Evolutionary conservation across 495 filamentous ascomycete species (phyloP), one percentile per base, ranked within the genome.

Genomic region (Rhizodiscina lignyota): DNA sequence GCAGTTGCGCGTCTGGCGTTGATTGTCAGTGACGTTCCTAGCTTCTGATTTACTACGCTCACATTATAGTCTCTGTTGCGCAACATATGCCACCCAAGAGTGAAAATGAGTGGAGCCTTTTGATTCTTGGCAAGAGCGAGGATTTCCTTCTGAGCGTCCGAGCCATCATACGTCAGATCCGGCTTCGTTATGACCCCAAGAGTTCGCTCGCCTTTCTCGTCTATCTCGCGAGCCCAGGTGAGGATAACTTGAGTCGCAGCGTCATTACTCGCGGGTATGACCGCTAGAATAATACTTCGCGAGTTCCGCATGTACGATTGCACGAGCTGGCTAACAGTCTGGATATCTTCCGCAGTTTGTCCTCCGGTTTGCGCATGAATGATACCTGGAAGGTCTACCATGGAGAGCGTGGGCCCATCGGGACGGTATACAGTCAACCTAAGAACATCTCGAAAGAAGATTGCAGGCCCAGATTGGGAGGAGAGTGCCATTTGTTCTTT

Each of bases 111-210:
- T 1, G 12, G 3, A 5, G 39, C 19, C 4, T 43, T 27, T 17
- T 43, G 18, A 21, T 54, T 52, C 12, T 39, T 27, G 2, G 46
- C 51, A 13, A 53, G 36, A 6, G 29, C 26, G 2, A 54, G 13
- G 35, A 38, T 47, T 0, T 13, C 16, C 11, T 11, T 15, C 35
- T 56, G 50, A 19, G 24, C 46, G 1, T 39, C 41, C 13, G 48
- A 49, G n/a, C 41, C 45, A 1, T 16, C 18, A 23, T 45, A 32
- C 11, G 53, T 24, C 1, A 16, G 30, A 36, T 57, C 51, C 1
- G 53, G 53, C 30, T 58, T 58, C 4, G 54, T 58, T 31, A 58
- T 53, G 34, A 58, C 43, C 0, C 54, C 52, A 1, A 58, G 18
- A 2, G 54, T 55, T 5, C 52, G 47, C 13, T 35, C 19, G 3